Evolutionary conservation across 352 stramenopile genomes (phyloP), one percentile per base, ranked within the genome.

Genomic region (Phytophthora podocarpi): DNA sequence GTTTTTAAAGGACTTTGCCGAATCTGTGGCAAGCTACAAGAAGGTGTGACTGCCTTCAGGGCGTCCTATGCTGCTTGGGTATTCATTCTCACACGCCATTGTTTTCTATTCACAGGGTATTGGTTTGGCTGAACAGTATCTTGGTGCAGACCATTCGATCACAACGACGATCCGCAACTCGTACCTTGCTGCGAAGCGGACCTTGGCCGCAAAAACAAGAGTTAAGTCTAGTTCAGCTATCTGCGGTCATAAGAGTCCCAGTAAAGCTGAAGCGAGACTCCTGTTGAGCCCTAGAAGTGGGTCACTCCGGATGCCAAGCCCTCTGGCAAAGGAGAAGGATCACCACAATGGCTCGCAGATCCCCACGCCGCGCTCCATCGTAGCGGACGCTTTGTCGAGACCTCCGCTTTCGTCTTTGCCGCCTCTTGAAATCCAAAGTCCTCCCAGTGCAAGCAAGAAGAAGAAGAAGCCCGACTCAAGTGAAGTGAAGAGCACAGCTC

Each of bases 151-250:
- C 34, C 91, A 98, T 64, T 82, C 86, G 3, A 95, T 98, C 53
- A 90, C 88, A 0, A 87, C 82, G 5, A 97, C 89, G 0, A 79
- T 98, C 10, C 83, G 88, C 8, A 98, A 98, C 47, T 97, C 89
- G 45, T 93, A 88, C 24, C 61, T 96, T 10, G 89, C 92, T 12
- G 93, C 78, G 5, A 90, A 90, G 56, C 74, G 81, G n/a, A 86
- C 64, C 2, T 72, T 90, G 23, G 58, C 59, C 16, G 53, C 46
- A 3, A 69, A 69, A 45, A n/a, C 36, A 6, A 50, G 23, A 49
- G 50, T 51, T 8, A 48, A 18, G 10, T 39, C 72, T 30, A 61
- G 58, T 24, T 85, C 81, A 30, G 37, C 56, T 21, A 55, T 13
- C 10, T 49, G 37, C n/a, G 46, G 46, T 27, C 23, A 42, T 37